Evolutionary conservation across 805 yeast genomes (phyloP), one percentile per base, ranked within the genome.

Genomic region (Kodamaea leandrae): DNA sequence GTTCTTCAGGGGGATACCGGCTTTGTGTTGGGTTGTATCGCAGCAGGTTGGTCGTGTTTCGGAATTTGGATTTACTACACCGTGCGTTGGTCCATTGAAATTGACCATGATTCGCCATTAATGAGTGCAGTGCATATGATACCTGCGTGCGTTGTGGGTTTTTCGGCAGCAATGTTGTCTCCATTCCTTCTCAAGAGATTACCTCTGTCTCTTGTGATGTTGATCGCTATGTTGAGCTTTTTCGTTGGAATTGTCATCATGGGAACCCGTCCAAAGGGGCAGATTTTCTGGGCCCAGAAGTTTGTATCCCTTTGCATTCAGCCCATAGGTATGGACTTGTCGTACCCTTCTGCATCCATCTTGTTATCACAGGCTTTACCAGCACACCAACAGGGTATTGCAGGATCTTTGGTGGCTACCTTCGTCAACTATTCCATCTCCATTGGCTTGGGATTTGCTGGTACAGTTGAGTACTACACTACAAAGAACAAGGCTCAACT

Each of bases 381-480:
- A 2, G 17, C 21, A 13, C 33, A 38, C 17, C 49, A 47, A 38
- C 55, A 51, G 32, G 55, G 55, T 3, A 42, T 48, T 13, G 55
- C 55, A 1, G 52, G 53, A 6, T 43, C 48, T 19, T 40, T 51
- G 26, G 55, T 51, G 13, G 39, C 48, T 3, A 51, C 55, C 4
- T 46, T 51, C 32, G 51, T 51, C 25, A 51, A 51, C 44, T 51
- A 49, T 34, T 48, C 53, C 25, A 47, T 64, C 23, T 55, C 66
- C 16, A 53, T 63, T 19, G 68, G 68, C 2, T 53, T 64, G 34
- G 68, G 68, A 1, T 41, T 63, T 20, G 65, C 68, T 2, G 67
- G 67, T 1, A 53, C 65, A 1, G 70, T 60, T 1, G 66, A 63
- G 44, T 42, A 41, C 16, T 64, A 64, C 43, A 47, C 50, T 7